Percentiles rank a stretch among this genome's conserved stretches.
These are phyloP conservation scores for Naganishia onofrii DNA, from an alignment of 768 basidiomycete genomes.

Conservation along the genomic window DNA sequence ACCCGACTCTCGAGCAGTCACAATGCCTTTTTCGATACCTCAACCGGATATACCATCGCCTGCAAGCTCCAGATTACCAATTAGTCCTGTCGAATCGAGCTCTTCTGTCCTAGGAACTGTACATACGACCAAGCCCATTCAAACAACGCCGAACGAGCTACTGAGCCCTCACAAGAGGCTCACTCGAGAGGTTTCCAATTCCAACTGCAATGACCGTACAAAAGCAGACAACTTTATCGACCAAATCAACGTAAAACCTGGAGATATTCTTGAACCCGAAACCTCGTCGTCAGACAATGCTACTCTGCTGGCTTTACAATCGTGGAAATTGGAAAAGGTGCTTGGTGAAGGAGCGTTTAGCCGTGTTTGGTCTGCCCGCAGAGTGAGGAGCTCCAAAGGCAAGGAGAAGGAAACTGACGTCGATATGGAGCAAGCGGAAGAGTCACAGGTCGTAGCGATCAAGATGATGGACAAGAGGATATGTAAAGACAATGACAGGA, in stretches of 20 bases:
- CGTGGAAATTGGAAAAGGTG: conserved; percentile 40
- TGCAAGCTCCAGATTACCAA: conserved; percentile 16
- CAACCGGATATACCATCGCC: not conserved
- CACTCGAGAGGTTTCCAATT: conserved; percentile 3
- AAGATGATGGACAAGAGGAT: conserved; percentile 58
- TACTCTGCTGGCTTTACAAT: not conserved
- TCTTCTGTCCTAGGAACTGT: not conserved
- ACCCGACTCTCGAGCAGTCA: conserved; percentile 17
- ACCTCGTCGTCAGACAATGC: not conserved
- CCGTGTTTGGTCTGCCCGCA: conserved; percentile 44
- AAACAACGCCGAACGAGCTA: not conserved
- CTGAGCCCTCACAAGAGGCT: conserved; percentile 9
- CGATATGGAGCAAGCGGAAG: conserved; percentile 34
- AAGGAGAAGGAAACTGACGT: not conserved
- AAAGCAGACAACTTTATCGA: not conserved
- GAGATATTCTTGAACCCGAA: conserved; percentile 2
- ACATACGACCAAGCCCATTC: not conserved
- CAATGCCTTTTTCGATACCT: conserved; percentile 5
- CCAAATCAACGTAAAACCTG: conserved; percentile 12
- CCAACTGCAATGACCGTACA: conserved; percentile 3
- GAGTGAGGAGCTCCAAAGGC: not conserved
- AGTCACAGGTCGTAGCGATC: conserved; percentile 58
- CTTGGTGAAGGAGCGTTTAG: conserved; percentile 52
- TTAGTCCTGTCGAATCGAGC: conserved; percentile 17
- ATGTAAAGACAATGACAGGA: conserved; percentile 64